Evolutionary conservation across 805 yeast species (phyloP).

Genomic region (Starmerella geochares): DNA sequence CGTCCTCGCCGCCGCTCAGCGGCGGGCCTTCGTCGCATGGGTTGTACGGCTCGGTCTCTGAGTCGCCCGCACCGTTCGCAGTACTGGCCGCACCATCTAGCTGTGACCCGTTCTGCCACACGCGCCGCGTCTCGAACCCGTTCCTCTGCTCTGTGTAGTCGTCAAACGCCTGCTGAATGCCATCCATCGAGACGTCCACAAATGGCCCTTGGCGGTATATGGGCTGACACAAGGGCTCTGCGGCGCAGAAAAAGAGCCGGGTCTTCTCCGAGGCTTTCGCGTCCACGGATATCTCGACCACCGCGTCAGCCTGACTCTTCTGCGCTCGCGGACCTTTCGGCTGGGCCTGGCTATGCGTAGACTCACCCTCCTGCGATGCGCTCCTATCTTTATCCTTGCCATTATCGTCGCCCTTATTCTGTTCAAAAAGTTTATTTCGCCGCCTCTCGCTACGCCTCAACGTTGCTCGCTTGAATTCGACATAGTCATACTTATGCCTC

Average conservation of each 20-base stretch:
- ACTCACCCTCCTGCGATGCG: not conserved
- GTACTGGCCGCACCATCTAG: not conserved
- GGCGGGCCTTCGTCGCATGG: slow-evolving; percentile 14
- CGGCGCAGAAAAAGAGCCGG: slow-evolving; percentile 20
- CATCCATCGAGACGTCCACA: slow-evolving; percentile 24
- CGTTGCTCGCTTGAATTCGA: slow-evolving; percentile 21
- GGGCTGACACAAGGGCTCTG: slow-evolving; percentile 25
- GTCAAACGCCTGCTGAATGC: slow-evolving; percentile 26
- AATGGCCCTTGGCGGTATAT: slow-evolving; percentile 27
- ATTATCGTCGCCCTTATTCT: not conserved
- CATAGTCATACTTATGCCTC: slow-evolving; percentile 14
- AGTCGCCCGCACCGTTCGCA: not conserved
- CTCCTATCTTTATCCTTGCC: not conserved
- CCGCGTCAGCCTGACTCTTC: no score
- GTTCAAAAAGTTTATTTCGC: not conserved
- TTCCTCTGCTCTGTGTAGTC: slow-evolving; percentile 22
- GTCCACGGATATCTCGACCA: slow-evolving; percentile 8
- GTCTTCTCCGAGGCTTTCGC: not conserved
- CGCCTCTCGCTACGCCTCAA: not conserved
- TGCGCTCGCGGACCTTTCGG: no score
- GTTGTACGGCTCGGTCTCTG: slow-evolving; percentile 8
- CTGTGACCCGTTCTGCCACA: slow-evolving; percentile 11
- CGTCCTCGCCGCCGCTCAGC: not conserved
- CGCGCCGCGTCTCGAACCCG: slow-evolving; percentile 24
- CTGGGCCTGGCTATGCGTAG: not conserved